Evolutionary conservation across 2,329 filamentous ascomycete species (phyloP).

Genomic region (Diplodia seriata): DNA sequence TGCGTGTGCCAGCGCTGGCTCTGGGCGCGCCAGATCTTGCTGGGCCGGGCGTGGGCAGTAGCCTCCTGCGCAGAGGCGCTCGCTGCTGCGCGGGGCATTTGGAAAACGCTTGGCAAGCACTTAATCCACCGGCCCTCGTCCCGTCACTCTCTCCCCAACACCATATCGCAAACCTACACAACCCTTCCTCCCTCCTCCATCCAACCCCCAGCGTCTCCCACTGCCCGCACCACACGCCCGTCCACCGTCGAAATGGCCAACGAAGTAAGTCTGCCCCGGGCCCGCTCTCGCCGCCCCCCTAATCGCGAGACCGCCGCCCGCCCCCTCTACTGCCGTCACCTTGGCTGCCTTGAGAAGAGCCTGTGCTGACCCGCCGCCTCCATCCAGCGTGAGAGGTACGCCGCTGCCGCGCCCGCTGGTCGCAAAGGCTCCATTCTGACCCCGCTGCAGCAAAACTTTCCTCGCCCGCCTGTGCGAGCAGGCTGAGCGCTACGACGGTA

Average conservation of each 20-base stretch:
- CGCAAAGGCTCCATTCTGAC: slow-evolving; percentile 41
- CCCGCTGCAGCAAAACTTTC: slow-evolving; percentile 43
- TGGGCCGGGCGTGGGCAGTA: slow-evolving; percentile 20
- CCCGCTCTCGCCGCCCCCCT: slow-evolving; percentile 45
- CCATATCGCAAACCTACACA: slow-evolving; percentile 33
- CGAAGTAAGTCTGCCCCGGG: slow-evolving; percentile 62
- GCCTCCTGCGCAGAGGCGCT: slow-evolving; percentile 22
- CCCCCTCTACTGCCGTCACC: slow-evolving; percentile 36
- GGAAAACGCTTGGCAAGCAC: slow-evolving; percentile 25
- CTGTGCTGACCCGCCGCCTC: slow-evolving; percentile 45
- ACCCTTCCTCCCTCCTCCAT: slow-evolving; percentile 32
- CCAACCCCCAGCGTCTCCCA: slow-evolving; percentile 41
- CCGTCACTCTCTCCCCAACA: slow-evolving; percentile 34
- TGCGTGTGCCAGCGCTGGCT: slow-evolving; percentile 8
- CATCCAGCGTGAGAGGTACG: slow-evolving; percentile 58
- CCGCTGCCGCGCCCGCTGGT: slow-evolving; percentile 35
- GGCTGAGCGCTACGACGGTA: slow-evolving; percentile 99
- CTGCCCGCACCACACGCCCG: slow-evolving; percentile 32
- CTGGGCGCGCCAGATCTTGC: slow-evolving; percentile 16
- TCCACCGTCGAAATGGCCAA: slow-evolving; percentile 61
- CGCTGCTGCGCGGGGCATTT: slow-evolving; percentile 29
- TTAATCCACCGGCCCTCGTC: slow-evolving; percentile 32
- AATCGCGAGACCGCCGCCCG: slow-evolving; percentile 38
- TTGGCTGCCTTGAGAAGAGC: slow-evolving; percentile 14
- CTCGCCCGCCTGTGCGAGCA: slow-evolving; percentile 99